phyloP scores from a whole-genome alignment of 2,329 filamentous ascomycete genomes.

The Lachnellula suecica region DNA sequence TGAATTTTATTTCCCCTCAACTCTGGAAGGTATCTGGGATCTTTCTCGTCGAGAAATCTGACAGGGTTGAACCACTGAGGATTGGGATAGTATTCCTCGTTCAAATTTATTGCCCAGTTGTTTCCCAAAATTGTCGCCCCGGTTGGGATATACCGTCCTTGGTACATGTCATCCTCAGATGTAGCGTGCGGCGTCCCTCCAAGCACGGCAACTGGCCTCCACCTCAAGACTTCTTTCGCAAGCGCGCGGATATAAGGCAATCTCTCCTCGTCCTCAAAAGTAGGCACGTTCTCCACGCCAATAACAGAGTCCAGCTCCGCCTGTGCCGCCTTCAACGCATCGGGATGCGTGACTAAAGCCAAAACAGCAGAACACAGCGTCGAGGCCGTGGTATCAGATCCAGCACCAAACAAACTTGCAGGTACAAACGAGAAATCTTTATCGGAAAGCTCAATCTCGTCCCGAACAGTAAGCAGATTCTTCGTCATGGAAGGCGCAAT shows the following conservation, averaged over 20 bases:
- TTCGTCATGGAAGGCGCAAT: conserved; percentile 31
- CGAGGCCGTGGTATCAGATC: conserved; percentile 38
- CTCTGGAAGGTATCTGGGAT: conserved; percentile 27
- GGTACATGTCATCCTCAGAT: conserved; percentile 34
- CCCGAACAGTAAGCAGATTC: conserved; percentile 28
- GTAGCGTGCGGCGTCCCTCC: conserved; percentile 46
- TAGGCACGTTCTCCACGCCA: conserved; percentile 37
- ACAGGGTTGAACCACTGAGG: conserved; percentile 45
- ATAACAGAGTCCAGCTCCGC: conserved; percentile 41
- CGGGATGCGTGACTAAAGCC: conserved; percentile 39
- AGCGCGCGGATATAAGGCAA: conserved; percentile 43
- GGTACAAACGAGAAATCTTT: conserved; percentile 31
- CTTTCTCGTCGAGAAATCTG: conserved; percentile 32
- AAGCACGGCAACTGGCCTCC: conserved; percentile 45
- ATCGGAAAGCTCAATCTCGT: conserved; percentile 28
- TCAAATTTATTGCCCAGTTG: conserved; percentile 40
- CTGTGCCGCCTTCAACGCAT: conserved; percentile 38
- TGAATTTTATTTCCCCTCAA: conserved; percentile 19
- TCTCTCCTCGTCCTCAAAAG: conserved; percentile 36
- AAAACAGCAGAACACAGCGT: conserved; percentile 32
- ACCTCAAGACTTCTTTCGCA: conserved; percentile 47
- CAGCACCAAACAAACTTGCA: conserved; percentile 37
- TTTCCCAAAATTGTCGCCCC: conserved; percentile 37
- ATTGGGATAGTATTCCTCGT: conserved; percentile 40
- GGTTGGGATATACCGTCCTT: conserved; percentile 40